These are phyloP conservation scores for Xylaria sp. DNA, from an alignment of 2,329 filamentous ascomycete genomes.

Conservation along the genomic window DNA sequence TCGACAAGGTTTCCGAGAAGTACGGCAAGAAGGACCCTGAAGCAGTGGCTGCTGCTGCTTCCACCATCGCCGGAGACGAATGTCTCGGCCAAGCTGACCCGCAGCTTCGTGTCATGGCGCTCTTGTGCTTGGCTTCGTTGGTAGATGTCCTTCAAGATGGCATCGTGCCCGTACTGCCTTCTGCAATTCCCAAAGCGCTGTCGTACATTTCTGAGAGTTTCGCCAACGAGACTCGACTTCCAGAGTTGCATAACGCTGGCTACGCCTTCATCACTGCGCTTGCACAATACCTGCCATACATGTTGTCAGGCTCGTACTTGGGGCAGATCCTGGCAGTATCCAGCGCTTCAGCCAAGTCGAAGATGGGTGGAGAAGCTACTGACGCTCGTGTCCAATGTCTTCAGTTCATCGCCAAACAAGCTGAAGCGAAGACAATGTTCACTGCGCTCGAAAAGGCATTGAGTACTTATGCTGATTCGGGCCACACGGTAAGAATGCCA, in stretches of 20 bases:
- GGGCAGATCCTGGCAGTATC: conserved; percentile 67
- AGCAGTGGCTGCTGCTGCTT: conserved; percentile 68
- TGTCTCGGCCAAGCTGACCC: conserved; percentile 71
- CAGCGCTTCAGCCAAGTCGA: conserved; percentile 61
- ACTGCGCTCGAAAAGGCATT: conserved; percentile 68
- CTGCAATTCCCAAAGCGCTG: conserved; percentile 66
- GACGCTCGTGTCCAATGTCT: conserved; percentile 65
- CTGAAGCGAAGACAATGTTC: conserved; percentile 73
- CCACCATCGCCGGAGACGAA: conserved; percentile 67
- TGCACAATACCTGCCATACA: conserved; percentile 79
- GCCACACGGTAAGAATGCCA: conserved; percentile 52
- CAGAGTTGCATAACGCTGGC: conserved; percentile 71
- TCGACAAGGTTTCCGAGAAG: conserved; percentile 89
- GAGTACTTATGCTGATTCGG: conserved; percentile 55
- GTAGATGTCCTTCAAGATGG: conserved; percentile 83
- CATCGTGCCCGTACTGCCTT: conserved; percentile 76
- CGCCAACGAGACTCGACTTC: conserved; percentile 45
- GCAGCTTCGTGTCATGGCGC: conserved; percentile 72
- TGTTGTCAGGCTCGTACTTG: conserved; percentile 72
- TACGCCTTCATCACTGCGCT: conserved; percentile 76
- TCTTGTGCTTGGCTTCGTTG: conserved; percentile 82
- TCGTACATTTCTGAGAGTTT: conserved; percentile 64
- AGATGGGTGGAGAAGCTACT: conserved; percentile 56
- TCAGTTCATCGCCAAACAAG: conserved; percentile 67
- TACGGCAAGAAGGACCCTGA: conserved; percentile 89